Evolutionary conservation across 257 asterid species (phyloP), one percentile per base, ranked within the genome.

Genomic region (Rauvolfia tetraphylla): DNA sequence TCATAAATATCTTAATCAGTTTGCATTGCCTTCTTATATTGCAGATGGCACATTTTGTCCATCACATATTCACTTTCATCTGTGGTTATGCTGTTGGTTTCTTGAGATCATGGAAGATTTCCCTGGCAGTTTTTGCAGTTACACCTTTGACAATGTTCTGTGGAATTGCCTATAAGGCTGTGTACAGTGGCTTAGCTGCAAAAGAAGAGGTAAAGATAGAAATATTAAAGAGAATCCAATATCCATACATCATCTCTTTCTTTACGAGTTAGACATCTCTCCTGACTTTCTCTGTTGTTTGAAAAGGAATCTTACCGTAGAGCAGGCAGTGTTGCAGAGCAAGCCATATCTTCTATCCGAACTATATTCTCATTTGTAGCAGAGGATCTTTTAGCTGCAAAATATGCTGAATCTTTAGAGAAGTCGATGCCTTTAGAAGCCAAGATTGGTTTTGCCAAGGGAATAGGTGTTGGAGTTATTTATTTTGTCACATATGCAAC

Each of bases 21-120:
- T 77, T 34, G 63, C 29, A 25, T 56, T 49, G 14, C 61, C 62
- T 59, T 66, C 75, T 54, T 76, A 31, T 66, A 44, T 75, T 83
- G 82, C 90, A 93, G 98, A 91, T 91, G 91, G 89, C 97, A 67
- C 96, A 91, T 85, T 91, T 91, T 76, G 87, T 93, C 65, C 97
- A 89, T 82, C 98, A 93, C 48, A 82, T 93, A 76, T 93, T 86
- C 79, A 91, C 96, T 42, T 93, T 93, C 88, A 79, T 92, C 78
- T 84, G 90, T 10, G 98, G 98, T 42, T 92, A 89, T 23, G 57
- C 76, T 0, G 97, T 92, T 38, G 98, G 97, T 51, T 88, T 92
- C 86, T 14, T 76, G 62, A 80, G 84, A 79, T 89, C 98, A 17
- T 81, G 87, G 90, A 91, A 84, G 86, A 91, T 91, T 73, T 87